Base-by-base conservation (phyloP, 1,284 basidiomycete genomes). In the Naganishia liquefaciens region DNA sequence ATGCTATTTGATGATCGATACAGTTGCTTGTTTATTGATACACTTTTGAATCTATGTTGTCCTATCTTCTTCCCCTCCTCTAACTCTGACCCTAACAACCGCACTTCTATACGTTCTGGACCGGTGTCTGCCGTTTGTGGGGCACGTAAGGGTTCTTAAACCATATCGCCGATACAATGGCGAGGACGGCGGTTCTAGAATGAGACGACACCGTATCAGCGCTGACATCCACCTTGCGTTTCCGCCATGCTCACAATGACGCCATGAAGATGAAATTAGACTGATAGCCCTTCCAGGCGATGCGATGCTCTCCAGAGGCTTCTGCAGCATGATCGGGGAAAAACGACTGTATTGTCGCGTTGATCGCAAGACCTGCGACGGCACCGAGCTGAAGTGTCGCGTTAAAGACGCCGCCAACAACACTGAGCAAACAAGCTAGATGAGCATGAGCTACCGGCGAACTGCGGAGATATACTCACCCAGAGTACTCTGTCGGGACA, bases 401-500 rank as follows among this genome's bases (percentile, higher is more conserved):
- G 69, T 80, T 57, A 77, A 79, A 70, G 69, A 75, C 68, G 68
- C 74, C 64, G 73, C 78, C 70, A 71, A 77, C 65, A 73, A 80
- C 66, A 25, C 60, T 54, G 30, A 6, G 21, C 9, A 17, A 17
- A 9, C 13, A 37, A 10, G 33, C 10, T 1, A 10, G 9, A 9
- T 37, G 10, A 37, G 33, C 17, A 1, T 23, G 2, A 13, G n/a
- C 25, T 4, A 17, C 27, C 6, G 39, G 28, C 27, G 27, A 13
- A 4, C 40, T 17, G 6, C 9, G 1, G 4, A 21, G 27, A 19
- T 15, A 30, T 5, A 27, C 62, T 44, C 27, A 63, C 62, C 53
- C 66, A 3, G 66, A 50, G 49, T 68, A 64, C 44, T 68, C 62
- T 5, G 52, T 53, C 15, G 66, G 66, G 1, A 63, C 62, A 40